These are phyloP conservation scores for Fusarium pseudograminearum DNA, from an alignment of 2,329 filamentous ascomycete genomes.

Conservation along the genomic window DNA sequence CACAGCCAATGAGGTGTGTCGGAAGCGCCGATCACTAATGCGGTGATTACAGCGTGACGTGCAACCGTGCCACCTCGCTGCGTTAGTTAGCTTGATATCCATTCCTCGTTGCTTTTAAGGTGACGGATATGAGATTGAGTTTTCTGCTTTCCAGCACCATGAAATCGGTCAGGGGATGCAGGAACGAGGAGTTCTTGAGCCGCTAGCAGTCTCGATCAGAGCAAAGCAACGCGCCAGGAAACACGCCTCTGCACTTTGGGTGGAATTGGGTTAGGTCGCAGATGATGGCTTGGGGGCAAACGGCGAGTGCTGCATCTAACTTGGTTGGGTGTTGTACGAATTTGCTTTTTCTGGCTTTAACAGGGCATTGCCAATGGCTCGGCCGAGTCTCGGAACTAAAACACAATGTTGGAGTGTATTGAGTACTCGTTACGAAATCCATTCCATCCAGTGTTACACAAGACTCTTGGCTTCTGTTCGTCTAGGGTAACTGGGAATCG, in stretches of 20 bases:
- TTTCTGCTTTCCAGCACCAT: constrained; percentile 12
- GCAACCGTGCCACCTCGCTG: not conserved
- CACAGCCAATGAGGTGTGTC: constrained; percentile 1
- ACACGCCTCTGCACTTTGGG: not conserved
- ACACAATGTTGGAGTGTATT: not conserved
- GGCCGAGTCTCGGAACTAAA: constrained; percentile 17
- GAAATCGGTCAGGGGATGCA: constrained; percentile 32
- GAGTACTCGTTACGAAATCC: not conserved
- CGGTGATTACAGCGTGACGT: constrained; percentile 12
- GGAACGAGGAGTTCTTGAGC: constrained; percentile 32
- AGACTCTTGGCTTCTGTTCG: not conserved
- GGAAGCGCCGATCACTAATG: constrained; percentile 3
- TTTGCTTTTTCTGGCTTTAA: constrained; percentile 5
- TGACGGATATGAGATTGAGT: constrained; percentile 8
- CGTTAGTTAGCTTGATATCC: not conserved
- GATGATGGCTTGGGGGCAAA: not conserved
- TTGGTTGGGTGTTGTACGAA: constrained; percentile 10
- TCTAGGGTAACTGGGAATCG: not conserved
- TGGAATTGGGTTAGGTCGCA: not conserved
- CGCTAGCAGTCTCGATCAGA: constrained; percentile 1
- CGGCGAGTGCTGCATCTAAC: constrained; percentile 17
- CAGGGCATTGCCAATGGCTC: constrained; percentile 1
- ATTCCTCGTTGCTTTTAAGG: constrained; percentile 14
- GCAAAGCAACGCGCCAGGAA: not conserved
- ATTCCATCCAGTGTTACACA: not conserved